phyloP scores from a whole-genome alignment of 148 eudicot species.

The Fallopia convolvulus region DNA sequence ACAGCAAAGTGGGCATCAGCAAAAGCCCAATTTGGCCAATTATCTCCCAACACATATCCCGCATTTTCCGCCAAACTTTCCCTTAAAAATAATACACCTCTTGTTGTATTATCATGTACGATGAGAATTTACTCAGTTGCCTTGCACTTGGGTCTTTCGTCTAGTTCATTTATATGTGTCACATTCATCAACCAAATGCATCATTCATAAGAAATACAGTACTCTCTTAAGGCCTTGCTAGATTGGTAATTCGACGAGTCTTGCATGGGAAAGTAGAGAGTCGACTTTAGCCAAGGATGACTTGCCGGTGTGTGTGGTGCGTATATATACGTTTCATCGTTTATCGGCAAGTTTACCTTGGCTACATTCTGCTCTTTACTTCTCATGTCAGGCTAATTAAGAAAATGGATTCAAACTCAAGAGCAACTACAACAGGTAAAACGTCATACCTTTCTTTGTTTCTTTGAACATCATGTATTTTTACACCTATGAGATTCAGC shows the following conservation, averaged over 20 bases:
- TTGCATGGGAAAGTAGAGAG: slow-evolving; percentile 38
- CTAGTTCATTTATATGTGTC: too few species aligned
- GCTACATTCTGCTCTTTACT: slow-evolving; percentile 42
- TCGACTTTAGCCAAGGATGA: slow-evolving; percentile 50
- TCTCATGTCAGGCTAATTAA: slow-evolving; percentile 23
- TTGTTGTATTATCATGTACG: not conserved
- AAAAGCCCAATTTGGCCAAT: slow-evolving; percentile 8
- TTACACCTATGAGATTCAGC: too few species aligned
- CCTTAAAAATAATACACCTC: not conserved
- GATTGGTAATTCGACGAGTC: not conserved
- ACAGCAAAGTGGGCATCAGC: not conserved
- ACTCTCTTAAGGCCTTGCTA: not conserved
- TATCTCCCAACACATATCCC: not conserved
- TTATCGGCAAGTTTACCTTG: slow-evolving; percentile 38
- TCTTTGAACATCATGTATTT: not conserved
- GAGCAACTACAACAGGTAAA: not conserved
- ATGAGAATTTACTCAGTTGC: not conserved
- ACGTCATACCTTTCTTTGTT: not conserved
- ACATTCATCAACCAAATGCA: too few species aligned
- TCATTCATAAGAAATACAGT: too few species aligned
- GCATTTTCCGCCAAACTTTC: not conserved
- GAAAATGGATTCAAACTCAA: not conserved
- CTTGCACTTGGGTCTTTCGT: too few species aligned
- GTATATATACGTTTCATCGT: not conserved
- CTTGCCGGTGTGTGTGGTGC: slow-evolving; percentile 25